Conservation (phyloP, 2,329 filamentous ascomycete species). For the Ophiostoma populinum region DNA sequence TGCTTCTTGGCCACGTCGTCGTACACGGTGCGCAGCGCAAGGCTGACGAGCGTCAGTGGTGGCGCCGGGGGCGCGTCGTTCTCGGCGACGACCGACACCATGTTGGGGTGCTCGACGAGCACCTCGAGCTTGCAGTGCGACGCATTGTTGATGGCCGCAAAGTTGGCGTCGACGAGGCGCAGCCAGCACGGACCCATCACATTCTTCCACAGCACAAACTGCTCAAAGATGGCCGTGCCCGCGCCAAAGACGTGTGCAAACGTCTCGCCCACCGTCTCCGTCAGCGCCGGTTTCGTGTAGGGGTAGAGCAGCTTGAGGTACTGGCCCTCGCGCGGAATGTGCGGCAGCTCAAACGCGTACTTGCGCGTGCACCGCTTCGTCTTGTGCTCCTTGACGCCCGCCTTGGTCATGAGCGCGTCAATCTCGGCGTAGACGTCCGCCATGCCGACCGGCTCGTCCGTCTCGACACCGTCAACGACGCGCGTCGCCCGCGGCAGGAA, state of each 20-base stretch:
- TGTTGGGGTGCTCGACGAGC: slow-evolving; percentile 59
- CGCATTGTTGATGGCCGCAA: slow-evolving; percentile 69
- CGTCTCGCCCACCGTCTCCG: slow-evolving; percentile 65
- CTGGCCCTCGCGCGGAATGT: slow-evolving; percentile 72
- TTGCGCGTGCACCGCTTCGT: slow-evolving; percentile 81
- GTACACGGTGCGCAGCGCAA: slow-evolving; percentile 73
- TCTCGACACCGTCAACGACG: slow-evolving; percentile 42
- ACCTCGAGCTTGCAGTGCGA: slow-evolving; percentile 97
- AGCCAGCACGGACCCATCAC: slow-evolving; percentile 99
- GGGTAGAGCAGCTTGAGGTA: slow-evolving; percentile 95
- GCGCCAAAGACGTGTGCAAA: slow-evolving; percentile 90
- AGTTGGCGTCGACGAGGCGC: slow-evolving; percentile 73
- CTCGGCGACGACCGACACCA: slow-evolving; percentile 55
- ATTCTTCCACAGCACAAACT: slow-evolving; percentile 97
- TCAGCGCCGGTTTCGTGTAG: slow-evolving; percentile 64
- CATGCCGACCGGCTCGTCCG: slow-evolving; percentile 67
- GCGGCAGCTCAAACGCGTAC: slow-evolving; percentile 85
- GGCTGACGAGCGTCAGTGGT: slow-evolving; percentile 87
- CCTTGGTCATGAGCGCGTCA: slow-evolving; percentile 71
- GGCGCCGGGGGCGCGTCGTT: slow-evolving; percentile 68
- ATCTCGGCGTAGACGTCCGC: slow-evolving; percentile 81
- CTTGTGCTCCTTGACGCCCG: slow-evolving; percentile 79
- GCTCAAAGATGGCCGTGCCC: slow-evolving; percentile 88
- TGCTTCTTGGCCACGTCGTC: slow-evolving; percentile 91
- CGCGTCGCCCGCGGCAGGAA: slow-evolving; percentile 66